Evolutionary conservation across 768 basidiomycete species (phyloP).

Genomic region (Wakefieldia striispora): DNA sequence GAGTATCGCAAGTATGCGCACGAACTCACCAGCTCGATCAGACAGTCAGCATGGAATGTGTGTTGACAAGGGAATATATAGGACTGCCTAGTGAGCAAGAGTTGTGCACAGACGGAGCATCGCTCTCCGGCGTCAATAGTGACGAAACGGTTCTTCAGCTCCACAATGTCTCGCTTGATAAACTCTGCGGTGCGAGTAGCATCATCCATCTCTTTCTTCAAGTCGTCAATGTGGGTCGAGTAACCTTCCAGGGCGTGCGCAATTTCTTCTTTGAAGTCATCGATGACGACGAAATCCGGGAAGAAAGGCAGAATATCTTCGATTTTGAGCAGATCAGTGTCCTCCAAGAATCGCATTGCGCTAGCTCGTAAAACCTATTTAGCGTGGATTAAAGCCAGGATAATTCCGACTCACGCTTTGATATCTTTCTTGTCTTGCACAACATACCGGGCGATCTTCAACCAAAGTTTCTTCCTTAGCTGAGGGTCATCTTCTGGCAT

Average conservation of each 20-base stretch:
- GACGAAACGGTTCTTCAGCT: slow-evolving; percentile 85
- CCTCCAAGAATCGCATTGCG: slow-evolving; percentile 95
- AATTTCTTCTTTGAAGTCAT: slow-evolving; percentile 99
- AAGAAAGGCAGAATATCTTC: slow-evolving; percentile 99
- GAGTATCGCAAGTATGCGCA: neutral
- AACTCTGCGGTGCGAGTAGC: slow-evolving; percentile 89
- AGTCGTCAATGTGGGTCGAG: slow-evolving; percentile 81
- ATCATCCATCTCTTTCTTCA: slow-evolving; percentile 96
- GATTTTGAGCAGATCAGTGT: slow-evolving; percentile 92
- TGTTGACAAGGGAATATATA: slow-evolving; percentile 99
- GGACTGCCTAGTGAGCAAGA: slow-evolving; percentile 85
- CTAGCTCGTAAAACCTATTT: slow-evolving; percentile 40
- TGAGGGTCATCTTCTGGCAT: slow-evolving; percentile 88
- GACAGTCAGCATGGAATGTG: slow-evolving; percentile 95
- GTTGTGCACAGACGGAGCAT: slow-evolving; percentile 76
- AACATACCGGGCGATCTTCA: slow-evolving; percentile 98
- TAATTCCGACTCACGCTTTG: slow-evolving; percentile 71
- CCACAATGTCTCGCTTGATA: slow-evolving; percentile 88
- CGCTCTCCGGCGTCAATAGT: slow-evolving; percentile 86
- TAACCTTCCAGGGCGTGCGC: slow-evolving; percentile 94
- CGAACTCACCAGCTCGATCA: slow-evolving; percentile 82
- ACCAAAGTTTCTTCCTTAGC: slow-evolving; percentile 91
- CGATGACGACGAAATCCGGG: slow-evolving; percentile 98
- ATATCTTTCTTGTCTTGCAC: slow-evolving; percentile 98
- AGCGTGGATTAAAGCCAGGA: neutral